phyloP scores from a whole-genome alignment of 2,329 filamentous ascomycete genomes.

The Fusarium incarnatum region DNA sequence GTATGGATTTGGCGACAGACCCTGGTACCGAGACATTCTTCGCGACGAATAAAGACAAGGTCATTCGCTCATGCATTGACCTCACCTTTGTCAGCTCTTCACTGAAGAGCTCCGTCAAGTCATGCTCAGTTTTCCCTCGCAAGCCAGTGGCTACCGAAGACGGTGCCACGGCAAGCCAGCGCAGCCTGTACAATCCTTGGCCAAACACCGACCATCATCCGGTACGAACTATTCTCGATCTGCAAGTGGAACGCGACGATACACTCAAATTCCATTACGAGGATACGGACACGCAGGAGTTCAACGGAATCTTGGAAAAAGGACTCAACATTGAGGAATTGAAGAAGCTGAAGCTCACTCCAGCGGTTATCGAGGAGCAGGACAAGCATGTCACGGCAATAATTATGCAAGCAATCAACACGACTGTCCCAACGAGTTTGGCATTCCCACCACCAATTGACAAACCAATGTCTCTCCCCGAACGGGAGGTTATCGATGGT shows the following conservation, averaged over 20 bases:
- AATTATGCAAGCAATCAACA: too few relatives aligned
- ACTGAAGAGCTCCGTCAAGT: neutral
- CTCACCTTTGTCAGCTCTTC: slow-evolving; percentile 6
- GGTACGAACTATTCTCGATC: neutral
- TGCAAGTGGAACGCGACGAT: neutral
- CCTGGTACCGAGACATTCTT: neutral
- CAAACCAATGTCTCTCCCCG: too few relatives aligned
- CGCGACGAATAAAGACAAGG: rapidly evolving
- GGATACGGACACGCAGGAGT: neutral
- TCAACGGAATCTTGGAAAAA: neutral
- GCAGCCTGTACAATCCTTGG: neutral
- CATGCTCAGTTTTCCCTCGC: neutral
- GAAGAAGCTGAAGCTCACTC: too few relatives aligned
- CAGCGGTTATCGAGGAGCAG: too few relatives aligned
- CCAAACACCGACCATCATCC: slow-evolving; percentile 1
- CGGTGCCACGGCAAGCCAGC: too few relatives aligned
- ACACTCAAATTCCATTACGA: neutral
- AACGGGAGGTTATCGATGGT: too few relatives aligned
- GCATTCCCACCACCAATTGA: too few relatives aligned
- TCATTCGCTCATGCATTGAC: neutral
- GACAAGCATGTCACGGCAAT: too few relatives aligned
- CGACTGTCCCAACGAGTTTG: too few relatives aligned
- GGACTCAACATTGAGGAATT: neutral
- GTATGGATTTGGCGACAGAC: neutral
- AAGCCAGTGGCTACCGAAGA: too few relatives aligned